Base-by-base conservation (phyloP, 177 flowering plant genomes). In the Vitis hybrid region DNA sequence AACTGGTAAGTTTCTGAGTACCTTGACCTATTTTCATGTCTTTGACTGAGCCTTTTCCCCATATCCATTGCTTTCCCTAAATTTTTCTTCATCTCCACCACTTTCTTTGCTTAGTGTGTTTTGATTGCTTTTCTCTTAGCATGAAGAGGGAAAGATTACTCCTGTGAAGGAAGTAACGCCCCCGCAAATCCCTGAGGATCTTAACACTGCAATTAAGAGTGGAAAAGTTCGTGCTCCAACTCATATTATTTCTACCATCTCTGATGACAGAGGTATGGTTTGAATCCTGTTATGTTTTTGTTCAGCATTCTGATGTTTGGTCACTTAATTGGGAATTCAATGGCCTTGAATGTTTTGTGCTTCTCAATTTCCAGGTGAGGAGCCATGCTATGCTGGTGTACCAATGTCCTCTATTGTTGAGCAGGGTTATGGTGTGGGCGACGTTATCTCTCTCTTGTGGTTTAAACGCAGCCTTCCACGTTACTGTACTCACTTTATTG, bases 201-300 rank as follows among this genome's bases (percentile, higher is more conserved):
- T 93, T 60, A 90, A 76, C 73, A 71, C 73, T 45, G 98, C 97
- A 56, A 92, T 93, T 72, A 92, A 92, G 82, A 93, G 98, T 74
- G 97, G 98, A 58, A 93, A 90, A 87, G 97, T 93, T 70, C 91
- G 97, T 20, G 97, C 97, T 74, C 98, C 97, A 61, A 93, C 97
- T 70, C 97, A 93, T 75, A 89, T 92, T 70, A 90, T 94, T 60
- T 94, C 98, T 58, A 92, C 97, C 75, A 94, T 94, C 76, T 92
- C 96, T 69, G 98, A 94, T 77, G 97, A 94, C 72, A 83, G 97
- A 83, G 98, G 97, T 93, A 63, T 19, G 71, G 13, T 67, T 55
- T 16, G 9, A 29, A 56, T 60, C 22, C 13, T n/a, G 48, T 58
- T 51, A 12, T 31, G 60, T 26, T 57, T 55, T 51, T 7, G 29